A percentile compares a stretch with the other conserved stretches of the same genome.
phyloP scores from a whole-genome alignment of 495 filamentous ascomycete species.

The Umbilicaria muhlenbergii region DNA sequence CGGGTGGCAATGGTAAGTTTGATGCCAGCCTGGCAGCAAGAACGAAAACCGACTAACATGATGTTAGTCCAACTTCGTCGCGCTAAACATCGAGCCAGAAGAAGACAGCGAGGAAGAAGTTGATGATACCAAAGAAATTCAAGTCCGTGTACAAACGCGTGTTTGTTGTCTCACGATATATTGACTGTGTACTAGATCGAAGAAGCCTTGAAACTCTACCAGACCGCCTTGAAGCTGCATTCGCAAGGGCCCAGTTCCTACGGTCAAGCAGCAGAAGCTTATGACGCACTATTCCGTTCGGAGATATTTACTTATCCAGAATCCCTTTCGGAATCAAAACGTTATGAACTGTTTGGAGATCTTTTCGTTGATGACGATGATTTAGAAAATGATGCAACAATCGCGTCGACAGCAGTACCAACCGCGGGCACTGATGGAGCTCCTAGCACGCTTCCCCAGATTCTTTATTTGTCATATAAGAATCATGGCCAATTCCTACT shows the following conservation, averaged over 20 bases:
- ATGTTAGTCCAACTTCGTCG: slow-evolving; percentile 41
- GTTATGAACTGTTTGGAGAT: slow-evolving; percentile 45
- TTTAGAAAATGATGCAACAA: slow-evolving; percentile 20
- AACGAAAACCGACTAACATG: slow-evolving; percentile 10
- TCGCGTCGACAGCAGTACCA: slow-evolving; percentile 27
- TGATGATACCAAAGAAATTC: slow-evolving; percentile 88
- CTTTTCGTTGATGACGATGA: slow-evolving; percentile 27
- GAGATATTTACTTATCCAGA: slow-evolving; percentile 91
- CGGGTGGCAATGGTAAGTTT: no score
- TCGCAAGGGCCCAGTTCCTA: slow-evolving; percentile 68
- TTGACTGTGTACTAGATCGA: slow-evolving; percentile 45
- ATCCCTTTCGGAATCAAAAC: slow-evolving; percentile 59
- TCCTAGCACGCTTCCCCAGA: slow-evolving; percentile 70
- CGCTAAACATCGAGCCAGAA: slow-evolving; percentile 86
- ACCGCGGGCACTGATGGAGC: slow-evolving; percentile 40
- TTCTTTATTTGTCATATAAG: slow-evolving; percentile 85
- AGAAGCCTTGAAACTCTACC: slow-evolving; percentile 90
- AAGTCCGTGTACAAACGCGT: slow-evolving; percentile 20
- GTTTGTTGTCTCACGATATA: not conserved
- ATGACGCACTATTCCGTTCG: slow-evolving; percentile 68
- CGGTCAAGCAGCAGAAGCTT: slow-evolving; percentile 64
- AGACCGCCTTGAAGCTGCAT: slow-evolving; percentile 81
- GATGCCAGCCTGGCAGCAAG: no score
- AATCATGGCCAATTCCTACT: slow-evolving; percentile 84
- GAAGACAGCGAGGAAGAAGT: slow-evolving; percentile 79